Evolutionary conservation across 2,329 filamentous ascomycete genomes (phyloP).

Genomic region (Aspergillus neoniger): DNA sequence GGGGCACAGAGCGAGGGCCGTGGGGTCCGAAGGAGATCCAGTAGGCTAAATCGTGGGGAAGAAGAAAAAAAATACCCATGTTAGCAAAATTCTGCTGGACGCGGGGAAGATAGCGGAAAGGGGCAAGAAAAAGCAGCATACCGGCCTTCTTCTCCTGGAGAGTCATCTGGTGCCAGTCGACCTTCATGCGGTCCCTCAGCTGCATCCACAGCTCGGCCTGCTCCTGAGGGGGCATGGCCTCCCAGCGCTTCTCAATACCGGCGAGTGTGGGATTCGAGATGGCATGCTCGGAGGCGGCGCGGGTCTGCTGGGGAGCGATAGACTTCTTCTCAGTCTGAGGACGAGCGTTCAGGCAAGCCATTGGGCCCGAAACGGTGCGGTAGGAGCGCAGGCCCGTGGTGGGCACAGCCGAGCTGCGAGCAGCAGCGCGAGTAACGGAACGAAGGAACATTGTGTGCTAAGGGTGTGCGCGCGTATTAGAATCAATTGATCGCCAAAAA

Average conservation of each 20-base stretch:
- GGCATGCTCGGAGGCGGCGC: conserved; percentile 73
- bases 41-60: conserved; percentile 68
- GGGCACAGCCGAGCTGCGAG: conserved; percentile 45
- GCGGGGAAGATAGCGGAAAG: neutral
- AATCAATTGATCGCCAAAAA: conserved; percentile 31
- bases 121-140: conserved; percentile 57
- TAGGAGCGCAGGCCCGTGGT: conserved; percentile 38
- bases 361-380: conserved; percentile 33
- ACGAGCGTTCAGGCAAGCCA: conserved; percentile 42
- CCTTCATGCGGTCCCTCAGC: conserved; percentile 97
- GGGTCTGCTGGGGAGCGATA: conserved; percentile 53
- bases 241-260: conserved; percentile 99
- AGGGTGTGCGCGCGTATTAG: conserved; percentile 29
- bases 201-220: conserved; percentile 99
- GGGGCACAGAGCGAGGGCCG: conserved; percentile 79
- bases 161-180: conserved; percentile 92
- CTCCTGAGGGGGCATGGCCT: conserved; percentile 95
- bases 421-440: conserved; percentile 47
- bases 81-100: conserved; percentile 28
- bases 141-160: conserved; percentile 98
- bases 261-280: conserved; percentile 97
- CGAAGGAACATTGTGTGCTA: conserved; percentile 51
- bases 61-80: conserved; percentile 7
- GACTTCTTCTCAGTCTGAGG: conserved; percentile 35
- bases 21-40: conserved; percentile 98